These are phyloP conservation scores for Blakeslea trispora DNA, from an alignment of 371 early-diverging fungal species.

Conservation along the genomic window DNA sequence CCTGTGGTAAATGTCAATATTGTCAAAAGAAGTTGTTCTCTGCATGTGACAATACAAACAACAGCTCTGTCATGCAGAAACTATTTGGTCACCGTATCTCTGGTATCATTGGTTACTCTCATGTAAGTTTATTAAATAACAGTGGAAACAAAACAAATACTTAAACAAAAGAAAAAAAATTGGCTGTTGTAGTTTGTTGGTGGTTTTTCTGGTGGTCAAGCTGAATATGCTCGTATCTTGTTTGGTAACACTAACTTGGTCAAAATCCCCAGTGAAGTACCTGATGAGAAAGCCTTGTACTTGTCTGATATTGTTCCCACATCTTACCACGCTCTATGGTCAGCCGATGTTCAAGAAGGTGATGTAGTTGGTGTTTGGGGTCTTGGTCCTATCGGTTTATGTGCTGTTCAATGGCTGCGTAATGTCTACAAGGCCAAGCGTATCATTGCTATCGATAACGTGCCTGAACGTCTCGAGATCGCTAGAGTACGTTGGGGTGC, in stretches of 20 bases:
- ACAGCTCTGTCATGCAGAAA: slow-evolving; percentile 53
- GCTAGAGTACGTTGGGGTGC: slow-evolving; percentile 47
- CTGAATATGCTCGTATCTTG: slow-evolving; percentile 61
- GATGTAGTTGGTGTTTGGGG: slow-evolving; percentile 63
- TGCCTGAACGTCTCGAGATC: slow-evolving; percentile 48
- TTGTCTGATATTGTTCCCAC: slow-evolving; percentile 66
- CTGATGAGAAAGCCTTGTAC: slow-evolving; percentile 59
- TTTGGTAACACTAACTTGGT: slow-evolving; percentile 62
- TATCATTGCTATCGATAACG: slow-evolving; percentile 58
- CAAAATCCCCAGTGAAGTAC: slow-evolving; percentile 47
- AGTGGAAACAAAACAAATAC: not conserved
- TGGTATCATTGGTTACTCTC: slow-evolving; percentile 62
- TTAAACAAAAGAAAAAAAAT: not conserved
- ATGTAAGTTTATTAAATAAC: slow-evolving; percentile 11
- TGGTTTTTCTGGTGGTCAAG: slow-evolving; percentile 46
- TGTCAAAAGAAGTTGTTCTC: slow-evolving; percentile 49
- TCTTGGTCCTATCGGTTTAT: slow-evolving; percentile 62
- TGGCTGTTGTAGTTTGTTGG: slow-evolving; percentile 29
- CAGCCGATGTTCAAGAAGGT: slow-evolving; percentile 44
- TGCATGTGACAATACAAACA: slow-evolving; percentile 57
- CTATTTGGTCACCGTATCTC: slow-evolving; percentile 58
- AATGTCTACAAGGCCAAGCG: slow-evolving; percentile 50
- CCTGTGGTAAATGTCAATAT: slow-evolving; percentile 61
- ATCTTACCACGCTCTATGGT: slow-evolving; percentile 55
- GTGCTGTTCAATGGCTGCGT: slow-evolving; percentile 49